phyloP scores from a whole-genome alignment of 306 rosid species.

The Malus domestica region DNA sequence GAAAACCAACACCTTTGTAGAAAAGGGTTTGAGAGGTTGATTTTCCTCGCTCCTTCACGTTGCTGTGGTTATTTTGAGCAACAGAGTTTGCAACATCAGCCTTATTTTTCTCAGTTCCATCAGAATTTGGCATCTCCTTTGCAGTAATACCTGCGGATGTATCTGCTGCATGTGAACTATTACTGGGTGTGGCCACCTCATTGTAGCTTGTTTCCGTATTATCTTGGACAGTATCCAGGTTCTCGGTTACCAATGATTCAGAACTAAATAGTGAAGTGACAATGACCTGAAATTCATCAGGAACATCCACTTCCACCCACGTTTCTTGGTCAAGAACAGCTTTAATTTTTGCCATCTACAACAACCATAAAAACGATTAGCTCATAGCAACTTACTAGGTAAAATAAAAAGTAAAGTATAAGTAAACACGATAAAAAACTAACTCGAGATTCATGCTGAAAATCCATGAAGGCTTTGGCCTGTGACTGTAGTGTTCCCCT shows the following conservation, averaged over 20 bases:
- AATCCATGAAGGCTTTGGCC: slow-evolving; percentile 94
- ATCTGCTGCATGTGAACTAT: slow-evolving; percentile 21
- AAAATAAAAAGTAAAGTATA: neutral
- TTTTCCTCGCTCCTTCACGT: slow-evolving; percentile 67
- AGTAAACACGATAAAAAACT: slow-evolving; percentile 25
- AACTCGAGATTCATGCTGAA: slow-evolving; percentile 98
- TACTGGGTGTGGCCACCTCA: slow-evolving; percentile 38
- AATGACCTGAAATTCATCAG: slow-evolving; percentile 94
- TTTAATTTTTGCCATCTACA: slow-evolving; percentile 85
- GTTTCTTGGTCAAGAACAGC: slow-evolving; percentile 99
- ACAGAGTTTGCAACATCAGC: slow-evolving; percentile 31
- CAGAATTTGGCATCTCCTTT: slow-evolving; percentile 19
- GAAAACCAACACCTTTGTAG: slow-evolving; percentile 77
- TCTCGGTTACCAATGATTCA: slow-evolving; percentile 41
- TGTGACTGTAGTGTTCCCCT: slow-evolving; percentile 97
- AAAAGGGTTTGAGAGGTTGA: slow-evolving; percentile 62
- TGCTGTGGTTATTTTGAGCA: slow-evolving; percentile 39
- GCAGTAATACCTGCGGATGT: slow-evolving; percentile 25
- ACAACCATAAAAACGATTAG: slow-evolving; percentile 24
- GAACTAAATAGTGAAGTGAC: slow-evolving; percentile 43
- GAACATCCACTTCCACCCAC: slow-evolving; percentile 98
- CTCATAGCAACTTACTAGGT: neutral
- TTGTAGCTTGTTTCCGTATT: slow-evolving; percentile 26
- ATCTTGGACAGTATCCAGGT: slow-evolving; percentile 45
- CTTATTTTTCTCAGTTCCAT: slow-evolving; percentile 33